A percentile compares a stretch with the other conserved stretches of the same genome.
phyloP scores from a whole-genome alignment of 2,329 filamentous ascomycete species.

The Exophiala spinifera region DNA sequence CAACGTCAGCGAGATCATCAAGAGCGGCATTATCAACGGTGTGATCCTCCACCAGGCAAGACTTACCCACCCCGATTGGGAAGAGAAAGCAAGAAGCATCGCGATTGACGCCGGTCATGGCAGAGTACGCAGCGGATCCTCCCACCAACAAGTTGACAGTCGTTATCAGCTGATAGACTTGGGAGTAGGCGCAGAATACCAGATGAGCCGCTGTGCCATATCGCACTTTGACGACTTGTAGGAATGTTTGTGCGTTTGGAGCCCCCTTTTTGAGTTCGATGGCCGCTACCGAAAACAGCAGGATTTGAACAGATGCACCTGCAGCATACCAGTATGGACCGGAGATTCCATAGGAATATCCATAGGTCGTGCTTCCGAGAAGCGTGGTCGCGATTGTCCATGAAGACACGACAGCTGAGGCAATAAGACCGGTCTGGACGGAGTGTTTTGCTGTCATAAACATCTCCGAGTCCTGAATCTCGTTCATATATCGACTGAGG shows the following conservation, averaged over 20 bases:
- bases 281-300: neutral
- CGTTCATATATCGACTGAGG: constrained; percentile 12
- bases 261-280: constrained; percentile 67
- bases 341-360: constrained; percentile 67
- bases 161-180: neutral
- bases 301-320: neutral
- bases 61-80: constrained; percentile 64
- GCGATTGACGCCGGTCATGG: constrained; percentile 69
- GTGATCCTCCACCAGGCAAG: no score
- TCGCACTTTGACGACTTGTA: constrained; percentile 24
- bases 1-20: neutral
- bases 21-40: neutral
- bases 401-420: constrained; percentile 79
- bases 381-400: constrained; percentile 65
- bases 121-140: constrained; percentile 66
- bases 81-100: constrained; percentile 79
- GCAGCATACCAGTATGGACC: neutral
- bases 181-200: neutral
- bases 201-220: neutral
- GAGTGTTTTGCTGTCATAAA: constrained; percentile 84
- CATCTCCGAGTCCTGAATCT: constrained; percentile 85
- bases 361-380: constrained; percentile 71
- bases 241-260: constrained; percentile 68
- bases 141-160: constrained; percentile 29
- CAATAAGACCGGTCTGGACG: constrained; percentile 83